Base-by-base conservation (phyloP, 768 basidiomycete species). In the Suillus spraguei region DNA sequence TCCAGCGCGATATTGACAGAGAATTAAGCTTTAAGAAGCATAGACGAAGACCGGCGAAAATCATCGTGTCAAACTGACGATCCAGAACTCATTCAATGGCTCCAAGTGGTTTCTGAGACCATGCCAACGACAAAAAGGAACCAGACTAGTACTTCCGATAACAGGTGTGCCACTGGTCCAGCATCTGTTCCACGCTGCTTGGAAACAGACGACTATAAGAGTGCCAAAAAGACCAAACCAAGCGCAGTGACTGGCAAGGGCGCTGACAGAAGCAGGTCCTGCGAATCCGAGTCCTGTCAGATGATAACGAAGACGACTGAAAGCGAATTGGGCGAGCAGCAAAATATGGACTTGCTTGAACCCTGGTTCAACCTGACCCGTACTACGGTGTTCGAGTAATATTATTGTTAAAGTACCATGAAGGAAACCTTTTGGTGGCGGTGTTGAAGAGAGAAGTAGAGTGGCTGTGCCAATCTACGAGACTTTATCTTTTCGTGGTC, bases 171-270 rank as follows among this genome's bases (percentile, higher is more conserved):
- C 16, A 50, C 50, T 52, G 9, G 28, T 1, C 50, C 32, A 32
- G 49, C 16, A 50, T 32, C 17, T 52, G 28, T 20, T 52, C 50
- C 17, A 32, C 28, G 9, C 50, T 20, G 32, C 32, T 53, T 53
- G 52, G 52, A 33, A 53, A 53, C 50, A 53, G 52, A 33, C 52
- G 10, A 53, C 52, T 53, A 53, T 33, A 35, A 53, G 52, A 33
- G 32, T 53, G 33, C 32, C 32, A 53, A 53, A 53, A 53, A 53
- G 32, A 53, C 32, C 52, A 53, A 53, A 53, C 52, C 32, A 35
- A 33, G 20, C 32, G 32, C 32, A 50, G 28, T 16, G 28, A 50
- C 49, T 50, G 8, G 28, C 28, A 52, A 52, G 28, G 28, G 32
- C 32, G 50, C 50, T 52, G 50, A 52, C 50, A 52, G 50, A 33